Evolutionary conservation across 257 asterid genomes (phyloP).

Genomic region (Plectranthus barbatus): DNA sequence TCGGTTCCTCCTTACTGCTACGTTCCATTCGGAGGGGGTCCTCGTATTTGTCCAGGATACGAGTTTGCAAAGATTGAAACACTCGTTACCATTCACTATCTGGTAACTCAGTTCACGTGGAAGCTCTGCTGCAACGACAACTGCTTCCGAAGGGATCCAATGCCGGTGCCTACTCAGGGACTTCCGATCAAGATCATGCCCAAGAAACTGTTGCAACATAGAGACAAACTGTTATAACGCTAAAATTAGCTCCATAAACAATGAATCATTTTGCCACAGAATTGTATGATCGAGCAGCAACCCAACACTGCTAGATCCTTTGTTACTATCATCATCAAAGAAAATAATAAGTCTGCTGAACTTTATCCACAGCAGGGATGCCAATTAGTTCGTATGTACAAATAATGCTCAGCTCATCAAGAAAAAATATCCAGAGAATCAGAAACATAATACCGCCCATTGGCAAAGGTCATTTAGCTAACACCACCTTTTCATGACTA

Average conservation of each 20-base stretch:
- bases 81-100: slow-evolving; percentile 39
- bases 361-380: neutral
- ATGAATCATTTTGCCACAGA: too few species aligned
- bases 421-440: neutral
- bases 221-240: too few species aligned
- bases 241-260: too few species aligned
- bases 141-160: slow-evolving; percentile 42
- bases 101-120: slow-evolving; percentile 54
- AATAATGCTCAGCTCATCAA: too few species aligned
- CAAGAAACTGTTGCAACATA: neutral
- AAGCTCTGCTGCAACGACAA: slow-evolving; percentile 40
- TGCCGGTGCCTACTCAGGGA: slow-evolving; percentile 56
- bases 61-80: slow-evolving; percentile 68
- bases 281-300: too few species aligned
- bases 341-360: neutral
- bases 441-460: too few species aligned
- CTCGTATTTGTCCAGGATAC: slow-evolving; percentile 71
- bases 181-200: slow-evolving; percentile 34
- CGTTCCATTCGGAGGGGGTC: slow-evolving; percentile 67
- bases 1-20: slow-evolving; percentile 51
- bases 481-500: too few species aligned
- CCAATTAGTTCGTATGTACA: neutral
- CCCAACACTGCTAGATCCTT: too few species aligned
- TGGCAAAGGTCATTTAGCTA: too few species aligned
- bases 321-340: too few species aligned